Evolutionary conservation across 176 grass and related monocot species (phyloP).

Genomic region (Bolboschoenus planiculmis): DNA sequence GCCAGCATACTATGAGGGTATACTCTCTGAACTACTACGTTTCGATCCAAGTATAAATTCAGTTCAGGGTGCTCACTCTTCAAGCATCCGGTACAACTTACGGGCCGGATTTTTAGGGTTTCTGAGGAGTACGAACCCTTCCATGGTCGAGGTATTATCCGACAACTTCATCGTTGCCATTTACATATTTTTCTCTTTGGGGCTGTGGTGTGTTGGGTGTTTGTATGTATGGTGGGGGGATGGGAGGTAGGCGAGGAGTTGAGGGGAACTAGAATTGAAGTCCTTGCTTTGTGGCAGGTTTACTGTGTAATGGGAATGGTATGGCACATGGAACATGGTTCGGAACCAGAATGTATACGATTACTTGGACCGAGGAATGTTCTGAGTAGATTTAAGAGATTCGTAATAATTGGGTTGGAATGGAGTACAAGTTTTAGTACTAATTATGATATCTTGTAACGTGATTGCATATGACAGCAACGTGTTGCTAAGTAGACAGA

Average conservation of each 20-base stretch:
- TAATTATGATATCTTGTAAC: not conserved
- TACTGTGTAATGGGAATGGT: not conserved
- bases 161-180: not conserved
- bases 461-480: not conserved
- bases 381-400: not conserved
- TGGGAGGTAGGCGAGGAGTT: not conserved
- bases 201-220: not conserved
- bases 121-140: constrained; percentile 61
- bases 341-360: not conserved
- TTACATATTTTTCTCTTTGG: not conserved
- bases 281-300: not conserved
- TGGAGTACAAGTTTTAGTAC: not conserved
- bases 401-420: not conserved
- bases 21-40: constrained; percentile 57
- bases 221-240: not conserved
- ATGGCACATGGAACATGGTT: not conserved
- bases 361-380: not conserved
- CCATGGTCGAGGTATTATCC: constrained; percentile 60
- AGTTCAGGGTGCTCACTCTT: constrained; percentile 48
- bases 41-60: constrained; percentile 62
- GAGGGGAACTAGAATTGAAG: not conserved
- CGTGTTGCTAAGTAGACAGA: not conserved
- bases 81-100: constrained; percentile 73
- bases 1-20: constrained; percentile 46
- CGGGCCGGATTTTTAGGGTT: constrained; percentile 75